phyloP scores from a whole-genome alignment of 768 basidiomycete genomes.

The Suillus subalutaceus region DNA sequence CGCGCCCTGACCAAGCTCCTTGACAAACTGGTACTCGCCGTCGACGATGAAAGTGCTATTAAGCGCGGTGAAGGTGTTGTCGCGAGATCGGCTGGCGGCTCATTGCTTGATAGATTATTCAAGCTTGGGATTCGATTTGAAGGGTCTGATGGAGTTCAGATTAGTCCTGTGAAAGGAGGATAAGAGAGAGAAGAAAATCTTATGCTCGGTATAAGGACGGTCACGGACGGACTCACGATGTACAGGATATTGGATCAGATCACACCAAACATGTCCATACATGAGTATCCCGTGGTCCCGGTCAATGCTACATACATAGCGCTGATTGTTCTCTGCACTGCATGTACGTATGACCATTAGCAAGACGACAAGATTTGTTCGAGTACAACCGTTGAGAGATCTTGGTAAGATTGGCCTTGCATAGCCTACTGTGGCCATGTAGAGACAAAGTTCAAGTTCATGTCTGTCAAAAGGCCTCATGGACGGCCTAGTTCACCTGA shows the following conservation, averaged over 20 bases:
- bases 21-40: conserved; percentile 89
- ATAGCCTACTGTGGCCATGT: no score
- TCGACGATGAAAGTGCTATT: conserved; percentile 90
- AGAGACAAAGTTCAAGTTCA: no score
- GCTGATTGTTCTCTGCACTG: conserved; percentile 2
- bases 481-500: no score
- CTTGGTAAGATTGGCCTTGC: no score
- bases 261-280: conserved; percentile 33
- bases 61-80: conserved; percentile 79
- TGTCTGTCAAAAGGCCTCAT: no score
- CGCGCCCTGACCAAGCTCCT: conserved; percentile 95
- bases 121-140: not conserved
- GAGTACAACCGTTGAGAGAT: no score
- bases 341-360: no score
- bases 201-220: not conserved
- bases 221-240: not conserved
- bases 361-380: no score
- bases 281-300: conserved; percentile 5
- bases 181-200: not conserved
- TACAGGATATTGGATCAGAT: conserved; percentile 27
- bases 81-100: conserved; percentile 49
- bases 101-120: not conserved
- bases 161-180: not conserved
- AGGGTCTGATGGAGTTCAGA: not conserved
- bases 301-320: no score